Conservation (phyloP, 2,329 filamentous ascomycete species). For the Fusarium incarnatum region DNA sequence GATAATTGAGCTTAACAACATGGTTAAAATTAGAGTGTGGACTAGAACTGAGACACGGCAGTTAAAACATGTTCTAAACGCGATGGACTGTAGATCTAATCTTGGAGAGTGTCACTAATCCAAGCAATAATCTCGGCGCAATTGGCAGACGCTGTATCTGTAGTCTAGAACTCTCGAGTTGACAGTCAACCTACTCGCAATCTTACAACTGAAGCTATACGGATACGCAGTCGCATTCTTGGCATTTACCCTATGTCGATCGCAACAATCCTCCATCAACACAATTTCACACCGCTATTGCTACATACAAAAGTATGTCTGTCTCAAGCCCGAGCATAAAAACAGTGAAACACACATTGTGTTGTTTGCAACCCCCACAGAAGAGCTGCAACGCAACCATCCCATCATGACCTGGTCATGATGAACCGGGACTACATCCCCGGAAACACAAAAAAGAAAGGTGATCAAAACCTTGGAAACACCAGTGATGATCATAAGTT, state of each 20-base stretch:
- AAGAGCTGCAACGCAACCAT: not conserved
- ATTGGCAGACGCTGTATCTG: no score
- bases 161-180: not conserved
- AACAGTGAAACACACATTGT: conserved; percentile 3
- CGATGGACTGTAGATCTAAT: not conserved
- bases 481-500: not conserved
- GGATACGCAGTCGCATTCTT: conserved; percentile 6
- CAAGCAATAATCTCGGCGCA: no score
- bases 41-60: conserved; percentile 13
- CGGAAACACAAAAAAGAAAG: conserved; percentile 4
- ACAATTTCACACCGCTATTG: not conserved
- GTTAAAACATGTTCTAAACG: not conserved
- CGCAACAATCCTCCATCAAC: not conserved
- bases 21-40: conserved; percentile 36
- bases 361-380: conserved; percentile 1
- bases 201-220: conserved; percentile 1
- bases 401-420: not conserved
- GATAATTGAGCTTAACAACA: conserved; percentile 8
- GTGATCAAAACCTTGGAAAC: not conserved
- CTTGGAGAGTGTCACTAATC: not conserved
- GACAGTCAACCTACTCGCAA: conserved; percentile 8
- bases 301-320: no score
- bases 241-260: conserved; percentile 17
- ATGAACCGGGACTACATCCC: not conserved
- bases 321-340: no score